Percentiles rank a stretch among this genome's conserved stretches.
phyloP scores from a whole-genome alignment of 2,329 filamentous ascomycete species.

The Fusarium sp. region DNA sequence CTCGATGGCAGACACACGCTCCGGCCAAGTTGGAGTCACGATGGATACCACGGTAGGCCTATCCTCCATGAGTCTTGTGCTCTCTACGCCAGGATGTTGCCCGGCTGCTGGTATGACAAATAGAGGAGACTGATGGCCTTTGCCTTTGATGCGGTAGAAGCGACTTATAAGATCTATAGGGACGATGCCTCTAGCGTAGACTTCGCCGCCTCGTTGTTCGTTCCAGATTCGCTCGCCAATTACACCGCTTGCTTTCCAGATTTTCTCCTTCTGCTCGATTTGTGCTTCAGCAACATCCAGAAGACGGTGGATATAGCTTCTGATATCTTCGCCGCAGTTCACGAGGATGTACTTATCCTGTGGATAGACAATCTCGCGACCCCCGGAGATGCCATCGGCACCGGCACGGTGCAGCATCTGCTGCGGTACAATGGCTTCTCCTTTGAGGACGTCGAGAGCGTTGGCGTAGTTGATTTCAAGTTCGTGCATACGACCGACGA shows the following conservation, averaged over 20 bases:
- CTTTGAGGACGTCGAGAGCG: slow-evolving; percentile 58
- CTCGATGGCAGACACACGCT: slow-evolving; percentile 47
- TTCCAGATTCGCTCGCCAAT: slow-evolving; percentile 52
- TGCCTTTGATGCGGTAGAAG: slow-evolving; percentile 61
- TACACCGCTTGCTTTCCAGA: slow-evolving; percentile 51
- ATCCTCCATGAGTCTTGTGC: slow-evolving; percentile 57
- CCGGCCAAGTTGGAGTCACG: slow-evolving; percentile 44
- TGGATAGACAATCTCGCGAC: slow-evolving; percentile 62
- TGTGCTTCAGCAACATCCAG: slow-evolving; percentile 58
- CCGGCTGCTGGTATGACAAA: slow-evolving; percentile 63
- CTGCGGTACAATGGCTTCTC: slow-evolving; percentile 59
- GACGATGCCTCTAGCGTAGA: slow-evolving; percentile 56
- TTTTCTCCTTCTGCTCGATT: slow-evolving; percentile 47
- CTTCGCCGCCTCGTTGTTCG: slow-evolving; percentile 40
- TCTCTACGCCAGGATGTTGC: slow-evolving; percentile 55
- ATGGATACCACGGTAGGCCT: slow-evolving; percentile 52
- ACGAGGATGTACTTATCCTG: slow-evolving; percentile 66
- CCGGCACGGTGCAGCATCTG: slow-evolving; percentile 64
- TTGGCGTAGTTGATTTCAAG: slow-evolving; percentile 64
- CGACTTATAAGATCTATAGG: slow-evolving; percentile 60
- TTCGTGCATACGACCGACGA: slow-evolving; percentile 64
- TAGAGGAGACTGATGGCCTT: slow-evolving; percentile 55
- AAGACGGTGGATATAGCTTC: slow-evolving; percentile 54
- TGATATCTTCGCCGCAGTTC: slow-evolving; percentile 64
- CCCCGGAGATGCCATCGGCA: slow-evolving; percentile 58